Base-by-base conservation (phyloP, 2,329 filamentous ascomycete species). In the Neocucurbitaria cava region DNA sequence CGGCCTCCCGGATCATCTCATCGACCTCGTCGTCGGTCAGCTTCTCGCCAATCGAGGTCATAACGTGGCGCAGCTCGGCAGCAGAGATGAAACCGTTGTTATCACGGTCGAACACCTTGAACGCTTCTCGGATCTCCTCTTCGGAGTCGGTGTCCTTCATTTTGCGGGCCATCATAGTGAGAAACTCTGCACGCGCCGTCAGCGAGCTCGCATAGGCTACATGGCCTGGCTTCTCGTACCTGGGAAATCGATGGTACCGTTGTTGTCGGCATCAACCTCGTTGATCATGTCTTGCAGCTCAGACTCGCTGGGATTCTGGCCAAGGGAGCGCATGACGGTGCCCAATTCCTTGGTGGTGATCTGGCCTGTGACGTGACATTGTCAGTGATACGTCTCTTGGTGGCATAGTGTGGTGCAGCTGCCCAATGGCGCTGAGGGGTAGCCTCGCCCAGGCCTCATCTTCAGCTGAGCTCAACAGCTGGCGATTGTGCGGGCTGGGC, bases 251-350 rank as follows among this genome's bases (percentile, higher is more conserved):
- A 88, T 87, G 64, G 84, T 85, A 72, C 85, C 86, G 65, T 85
- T 86, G 72, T 85, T 85, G 77, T 88, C 85, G 62, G 82, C 78
- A 64, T 88, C 86, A 58, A 87, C 85, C 75, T 88, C 86, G 76
- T 86, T 86, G 77, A 88, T 85, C 79, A 88, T 86, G 73, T 88
- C 85, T 71, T 86, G 82, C 49, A 88, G 79, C 75, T 88, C 85
- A 51, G 82, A 81, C 61, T 85, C 83, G 75, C 82, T 84, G 56
- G 85, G 83, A 73, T 86, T 86, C 68, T 87, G 82, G 67, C 85
- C 85, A 35, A 88, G 83, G 52, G 83, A 85, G 70, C 81, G 80
- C 85, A 88, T 87, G 64, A 87, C 84, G 47, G 82, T 83, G 70
- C 85, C 85, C 49, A 88, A 80, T 74, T 87, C 85, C 65, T 82